Base-by-base conservation (phyloP, 2,329 filamentous ascomycete species). In the Massarina eburnea region DNA sequence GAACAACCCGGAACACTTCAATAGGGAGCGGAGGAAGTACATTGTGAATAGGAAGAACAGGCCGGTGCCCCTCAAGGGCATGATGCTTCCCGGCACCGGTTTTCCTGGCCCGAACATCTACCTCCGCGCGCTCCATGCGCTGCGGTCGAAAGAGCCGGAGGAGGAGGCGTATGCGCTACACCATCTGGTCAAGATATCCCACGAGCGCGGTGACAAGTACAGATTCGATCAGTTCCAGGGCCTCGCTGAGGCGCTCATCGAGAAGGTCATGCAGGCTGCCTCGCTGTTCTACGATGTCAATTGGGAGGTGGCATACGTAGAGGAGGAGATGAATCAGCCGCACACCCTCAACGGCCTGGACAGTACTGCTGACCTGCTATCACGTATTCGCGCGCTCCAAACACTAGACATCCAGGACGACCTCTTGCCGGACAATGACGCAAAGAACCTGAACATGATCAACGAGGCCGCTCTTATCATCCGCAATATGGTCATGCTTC, bases 121-220 rank as follows among this genome's bases (percentile, higher is more conserved):
- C 64, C 86, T 92, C 39, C 85, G 91, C 34, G 95, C 90, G 52
- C 80, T 95, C 29, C 85, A 91, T 57, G 86, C 91, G 4, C 75
- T 99, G 20, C 87, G 88, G 51, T 96, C 90, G 12, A 83, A 83
- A 2, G 82, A 95, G 20, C 80, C 81, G 3, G 80, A 85, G 10
- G 92, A 99, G 66, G 88, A 96, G 60, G 85, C 89, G n/a, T 97
- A 95, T 71, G 92, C 91, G 0, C 76, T 97, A 9, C 90, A 95
- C 59, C 92, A 97, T 61, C 75, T 97, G 3, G 91, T 97, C 48
- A 95, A 96, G 67, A 96, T 97, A 21, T 96, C 91, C 0, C 94
- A 86, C 63, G 91, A 97, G 69, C 83, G 91, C 34, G 92, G 92
- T 36, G 94, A 97, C 67, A 96, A 96, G 70, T 96, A 95, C 72